Conservation (phyloP, 352 stramenopile genomes). For the Globisporangium megalacanthum region DNA sequence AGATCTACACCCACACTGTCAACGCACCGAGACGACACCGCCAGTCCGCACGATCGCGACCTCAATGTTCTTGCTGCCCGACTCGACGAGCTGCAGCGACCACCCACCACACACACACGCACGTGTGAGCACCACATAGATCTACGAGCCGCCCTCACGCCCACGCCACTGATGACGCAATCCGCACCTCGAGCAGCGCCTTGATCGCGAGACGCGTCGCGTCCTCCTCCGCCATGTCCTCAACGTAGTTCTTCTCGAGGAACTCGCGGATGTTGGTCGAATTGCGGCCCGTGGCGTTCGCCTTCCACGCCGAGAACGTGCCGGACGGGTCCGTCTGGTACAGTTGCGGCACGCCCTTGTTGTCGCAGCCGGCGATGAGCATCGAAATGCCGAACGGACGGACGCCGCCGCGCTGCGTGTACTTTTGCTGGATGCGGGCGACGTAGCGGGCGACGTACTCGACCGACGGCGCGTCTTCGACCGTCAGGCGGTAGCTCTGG, state of each 20-base stretch:
- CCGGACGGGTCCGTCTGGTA: conserved; percentile 98
- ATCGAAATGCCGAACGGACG: conserved; percentile 98
- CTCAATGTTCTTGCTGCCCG: conserved; percentile 99
- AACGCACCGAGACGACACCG: conserved; percentile 63
- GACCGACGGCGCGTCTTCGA: conserved; percentile 91
- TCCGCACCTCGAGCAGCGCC: conserved; percentile 90
- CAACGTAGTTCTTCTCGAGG: conserved; percentile 97
- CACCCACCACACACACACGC: not conserved
- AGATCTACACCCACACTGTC: conserved; percentile 1
- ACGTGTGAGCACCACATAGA: not conserved
- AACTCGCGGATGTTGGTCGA: conserved; percentile 98
- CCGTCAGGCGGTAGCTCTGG: conserved; percentile 98
- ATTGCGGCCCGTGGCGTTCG: conserved; percentile 97
- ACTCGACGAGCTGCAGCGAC: conserved; percentile 87
- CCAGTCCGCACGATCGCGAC: conserved; percentile 90
- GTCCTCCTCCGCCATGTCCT: conserved; percentile 89
- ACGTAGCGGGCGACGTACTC: conserved; percentile 98
- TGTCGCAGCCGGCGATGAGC: conserved; percentile 94
- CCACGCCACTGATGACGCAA: not conserved
- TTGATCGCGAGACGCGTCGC: conserved; percentile 92
- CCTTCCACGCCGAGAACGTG: conserved; percentile 98
- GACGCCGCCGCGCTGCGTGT: conserved; percentile 97
- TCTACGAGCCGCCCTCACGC: not conserved
- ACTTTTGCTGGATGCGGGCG: conserved; percentile 96
- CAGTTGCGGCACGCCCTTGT: conserved; percentile 90